Percentiles rank a stretch among this genome's conserved stretches.
phyloP scores from a whole-genome alignment of 1,284 basidiomycete species.

The Somion occarium region DNA sequence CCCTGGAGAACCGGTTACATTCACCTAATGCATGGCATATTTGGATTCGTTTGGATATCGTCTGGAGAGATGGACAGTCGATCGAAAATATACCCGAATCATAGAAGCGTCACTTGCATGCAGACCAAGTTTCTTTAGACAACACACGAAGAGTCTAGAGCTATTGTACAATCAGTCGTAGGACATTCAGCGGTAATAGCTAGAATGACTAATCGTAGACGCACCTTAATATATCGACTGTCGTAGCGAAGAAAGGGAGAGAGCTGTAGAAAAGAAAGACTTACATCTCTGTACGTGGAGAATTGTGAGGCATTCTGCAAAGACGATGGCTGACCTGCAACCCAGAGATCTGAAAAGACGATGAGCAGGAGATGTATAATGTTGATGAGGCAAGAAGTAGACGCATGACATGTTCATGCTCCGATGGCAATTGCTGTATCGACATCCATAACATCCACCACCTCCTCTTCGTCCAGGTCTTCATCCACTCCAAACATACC shows the following conservation, averaged over 20 bases:
- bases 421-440: slow-evolving; percentile 17
- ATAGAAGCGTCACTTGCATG: too few species aligned
- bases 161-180: too few species aligned
- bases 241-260: too few species aligned
- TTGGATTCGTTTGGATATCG: neutral
- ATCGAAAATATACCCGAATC: neutral
- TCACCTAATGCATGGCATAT: slow-evolving; percentile 40
- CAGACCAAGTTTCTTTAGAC: too few species aligned
- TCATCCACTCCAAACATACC: slow-evolving; percentile 55
- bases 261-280: too few species aligned
- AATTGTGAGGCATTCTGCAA: too few species aligned
- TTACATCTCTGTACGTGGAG: too few species aligned
- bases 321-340: too few species aligned
- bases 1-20: slow-evolving; percentile 76
- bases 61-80: neutral
- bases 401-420: slow-evolving; percentile 11
- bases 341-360: neutral
- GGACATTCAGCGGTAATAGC: too few species aligned
- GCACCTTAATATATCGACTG: too few species aligned
- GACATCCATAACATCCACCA: slow-evolving; percentile 26
- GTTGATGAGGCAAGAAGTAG: neutral
- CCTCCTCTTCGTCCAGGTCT: slow-evolving; percentile 37
- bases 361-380: neutral
- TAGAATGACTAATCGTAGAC: too few species aligned
- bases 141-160: too few species aligned